Conservation (phyloP, 495 filamentous ascomycete species). For the Pseudomonodictys pantanalensis region DNA sequence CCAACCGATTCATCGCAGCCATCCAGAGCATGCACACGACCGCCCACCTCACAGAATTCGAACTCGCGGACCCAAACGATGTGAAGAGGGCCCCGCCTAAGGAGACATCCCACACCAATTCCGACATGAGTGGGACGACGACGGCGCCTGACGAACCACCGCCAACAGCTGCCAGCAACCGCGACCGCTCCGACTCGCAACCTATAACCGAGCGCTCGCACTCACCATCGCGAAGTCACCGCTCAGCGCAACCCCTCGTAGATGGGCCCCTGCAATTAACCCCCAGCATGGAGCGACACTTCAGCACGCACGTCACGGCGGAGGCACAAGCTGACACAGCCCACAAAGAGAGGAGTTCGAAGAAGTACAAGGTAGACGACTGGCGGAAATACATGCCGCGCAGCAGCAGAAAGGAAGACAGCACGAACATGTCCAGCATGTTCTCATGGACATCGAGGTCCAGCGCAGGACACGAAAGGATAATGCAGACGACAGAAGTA, state of each 20-base stretch:
- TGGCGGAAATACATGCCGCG: slow-evolving; percentile 8
- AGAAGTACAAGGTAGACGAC: not conserved
- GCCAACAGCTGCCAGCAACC: not conserved
- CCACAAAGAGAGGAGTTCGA: not conserved
- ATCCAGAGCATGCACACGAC: slow-evolving; percentile 10
- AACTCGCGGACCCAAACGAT: slow-evolving; percentile 18
- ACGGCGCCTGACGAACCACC: not conserved
- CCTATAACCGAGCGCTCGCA: not conserved
- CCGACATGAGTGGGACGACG: not conserved
- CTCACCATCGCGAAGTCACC: slow-evolving; percentile 6
- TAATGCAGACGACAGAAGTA: slow-evolving; percentile 13
- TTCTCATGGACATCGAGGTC: slow-evolving; percentile 16
- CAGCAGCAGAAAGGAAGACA: not conserved
- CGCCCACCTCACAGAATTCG: slow-evolving; percentile 22
- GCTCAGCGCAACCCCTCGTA: slow-evolving; percentile 8
- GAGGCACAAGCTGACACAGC: not conserved
- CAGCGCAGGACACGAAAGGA: slow-evolving; percentile 1
- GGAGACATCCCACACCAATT: not conserved
- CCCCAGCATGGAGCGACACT: slow-evolving; percentile 9
- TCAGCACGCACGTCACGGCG: slow-evolving; percentile 9
- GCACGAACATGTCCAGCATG: not conserved
- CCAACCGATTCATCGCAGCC: slow-evolving; percentile 21
- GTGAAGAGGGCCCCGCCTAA: not conserved
- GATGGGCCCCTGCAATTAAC: slow-evolving; percentile 5
- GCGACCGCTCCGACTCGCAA: not conserved